Percentiles rank a stretch among this genome's conserved stretches.
These are phyloP conservation scores for Borovskyia barvae DNA, from an alignment of 208 protist species.

Conservation along the genomic window DNA sequence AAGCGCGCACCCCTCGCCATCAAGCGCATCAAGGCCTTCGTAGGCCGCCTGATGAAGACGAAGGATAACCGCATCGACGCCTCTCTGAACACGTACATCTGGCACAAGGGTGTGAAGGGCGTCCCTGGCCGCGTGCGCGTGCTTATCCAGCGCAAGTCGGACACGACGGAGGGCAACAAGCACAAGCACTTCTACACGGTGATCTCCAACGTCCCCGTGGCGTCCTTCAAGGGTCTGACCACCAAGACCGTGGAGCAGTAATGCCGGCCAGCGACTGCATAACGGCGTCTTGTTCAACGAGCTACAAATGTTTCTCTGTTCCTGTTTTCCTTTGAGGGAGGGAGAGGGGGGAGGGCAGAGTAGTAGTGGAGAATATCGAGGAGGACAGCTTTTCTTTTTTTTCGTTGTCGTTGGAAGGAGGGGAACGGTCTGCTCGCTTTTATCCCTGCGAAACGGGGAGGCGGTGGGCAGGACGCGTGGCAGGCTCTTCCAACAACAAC, in stretches of 20 bases:
- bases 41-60: conserved; percentile 94
- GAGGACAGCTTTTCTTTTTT: too few relatives aligned
- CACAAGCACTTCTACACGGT: conserved; percentile 88
- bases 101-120: conserved; percentile 94
- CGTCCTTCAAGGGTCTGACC: conserved; percentile 84
- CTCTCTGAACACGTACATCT: conserved; percentile 96
- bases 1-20: conserved; percentile 95
- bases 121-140: conserved; percentile 95
- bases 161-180: conserved; percentile 71
- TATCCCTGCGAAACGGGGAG: too few relatives aligned
- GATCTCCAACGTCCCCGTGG: conserved; percentile 83
- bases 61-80: conserved; percentile 96
- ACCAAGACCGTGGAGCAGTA: conserved; percentile 80
- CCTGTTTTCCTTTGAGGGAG: too few relatives aligned
- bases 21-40: conserved; percentile 94
- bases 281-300: too few relatives aligned
- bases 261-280: too few relatives aligned
- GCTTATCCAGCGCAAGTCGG: conserved; percentile 80
- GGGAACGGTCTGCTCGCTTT: too few relatives aligned
- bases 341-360: too few relatives aligned
- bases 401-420: too few relatives aligned
- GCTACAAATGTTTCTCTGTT: too few relatives aligned
- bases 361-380: too few relatives aligned
- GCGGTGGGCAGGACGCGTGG: too few relatives aligned
- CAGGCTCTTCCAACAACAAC: too few relatives aligned